Evolutionary conservation across 2,329 filamentous ascomycete genomes (phyloP).

Genomic region (Onygenales sp.): DNA sequence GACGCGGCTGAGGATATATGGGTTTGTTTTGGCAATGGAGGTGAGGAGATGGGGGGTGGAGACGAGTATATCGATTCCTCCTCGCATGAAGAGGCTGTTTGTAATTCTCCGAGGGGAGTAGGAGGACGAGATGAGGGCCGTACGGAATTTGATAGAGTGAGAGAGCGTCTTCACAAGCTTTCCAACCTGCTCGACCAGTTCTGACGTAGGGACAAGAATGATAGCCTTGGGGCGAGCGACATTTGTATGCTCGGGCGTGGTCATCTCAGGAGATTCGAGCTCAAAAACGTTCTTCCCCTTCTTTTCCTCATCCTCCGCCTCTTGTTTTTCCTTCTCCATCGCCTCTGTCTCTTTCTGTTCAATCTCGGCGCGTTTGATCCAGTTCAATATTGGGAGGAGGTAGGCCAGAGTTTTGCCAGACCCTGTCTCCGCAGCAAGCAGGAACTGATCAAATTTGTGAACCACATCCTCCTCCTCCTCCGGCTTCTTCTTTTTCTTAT

Average conservation of each 20-base stretch:
- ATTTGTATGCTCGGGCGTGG: constrained; percentile 62
- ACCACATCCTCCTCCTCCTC: constrained; percentile 22
- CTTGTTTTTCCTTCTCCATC: constrained; percentile 53
- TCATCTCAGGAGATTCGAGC: constrained; percentile 49
- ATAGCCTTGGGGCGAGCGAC: constrained; percentile 68
- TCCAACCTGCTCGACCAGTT: constrained; percentile 83
- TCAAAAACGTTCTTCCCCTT: constrained; percentile 49
- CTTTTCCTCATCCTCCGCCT: constrained; percentile 37
- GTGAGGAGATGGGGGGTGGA: constrained; percentile 82
- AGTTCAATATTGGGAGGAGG: constrained; percentile 72
- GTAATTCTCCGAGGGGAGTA: constrained; percentile 71
- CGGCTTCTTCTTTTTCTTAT: constrained; percentile 23
- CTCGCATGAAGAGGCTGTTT: constrained; percentile 68
- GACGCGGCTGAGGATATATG: constrained; percentile 86
- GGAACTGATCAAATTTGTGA: constrained; percentile 53
- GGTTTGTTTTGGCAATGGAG: constrained; percentile 80
- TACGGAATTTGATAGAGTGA: constrained; percentile 78
- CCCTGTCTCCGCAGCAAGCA: constrained; percentile 90
- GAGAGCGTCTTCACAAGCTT: constrained; percentile 70
- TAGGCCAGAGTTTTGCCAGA: constrained; percentile 96
- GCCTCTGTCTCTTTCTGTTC: constrained; percentile 52
- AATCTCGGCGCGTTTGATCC: constrained; percentile 67
- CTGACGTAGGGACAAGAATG: constrained; percentile 82
- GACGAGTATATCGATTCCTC: constrained; percentile 76
- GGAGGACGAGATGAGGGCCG: constrained; percentile 70